Base-by-base conservation (phyloP, 495 filamentous ascomycete genomes). In the Xylaria longipes region DNA sequence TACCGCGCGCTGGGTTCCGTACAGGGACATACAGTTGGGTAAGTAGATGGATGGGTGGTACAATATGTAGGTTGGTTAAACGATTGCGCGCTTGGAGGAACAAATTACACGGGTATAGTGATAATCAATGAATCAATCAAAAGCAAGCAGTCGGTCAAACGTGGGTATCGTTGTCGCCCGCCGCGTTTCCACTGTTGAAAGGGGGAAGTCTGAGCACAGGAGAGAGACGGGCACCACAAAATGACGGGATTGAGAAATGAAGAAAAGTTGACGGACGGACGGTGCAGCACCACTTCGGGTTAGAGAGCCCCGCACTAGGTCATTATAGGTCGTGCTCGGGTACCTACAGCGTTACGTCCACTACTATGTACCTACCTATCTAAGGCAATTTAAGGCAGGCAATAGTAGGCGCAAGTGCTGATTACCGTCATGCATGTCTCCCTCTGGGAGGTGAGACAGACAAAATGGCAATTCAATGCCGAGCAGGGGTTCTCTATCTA, bases 251-350 rank as follows among this genome's bases (percentile, higher is more conserved):
- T 4, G 48, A 54, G 65, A 54, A 54, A 33, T 33, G 27, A 35
- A n/a, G n/a, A 68, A 33, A 58, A 68, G 65, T 52, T 25, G 62
- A 60, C n/a, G n/a, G n/a, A n/a, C n/a, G n/a, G n/a, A n/a, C 65
- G 22, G 65, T 60, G 39, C 22, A 29, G 46, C 63, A 35, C 62
- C 41, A 45, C 43, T 60, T 69, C 31, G 12, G 52, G 67, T 61
- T 69, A 69, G 67, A 27, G 20, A 29, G 57, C 54, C 54, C 67
- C 37, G 67, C 67, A 52, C 43, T 69, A 46, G 43, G 45, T 52
- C 25, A 17, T 27, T 25, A 37, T 37, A 60, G 57, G 31, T 2
- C 57, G 12, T 60, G 22, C 57, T n/a, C 57, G 57, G 57, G 57
- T 60, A 60, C 31, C 57, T 60, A 37, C 56, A 58, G 54, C 29